Evolutionary conservation across 495 filamentous ascomycete genomes (phyloP).

Genomic region (Daldinia grandis): DNA sequence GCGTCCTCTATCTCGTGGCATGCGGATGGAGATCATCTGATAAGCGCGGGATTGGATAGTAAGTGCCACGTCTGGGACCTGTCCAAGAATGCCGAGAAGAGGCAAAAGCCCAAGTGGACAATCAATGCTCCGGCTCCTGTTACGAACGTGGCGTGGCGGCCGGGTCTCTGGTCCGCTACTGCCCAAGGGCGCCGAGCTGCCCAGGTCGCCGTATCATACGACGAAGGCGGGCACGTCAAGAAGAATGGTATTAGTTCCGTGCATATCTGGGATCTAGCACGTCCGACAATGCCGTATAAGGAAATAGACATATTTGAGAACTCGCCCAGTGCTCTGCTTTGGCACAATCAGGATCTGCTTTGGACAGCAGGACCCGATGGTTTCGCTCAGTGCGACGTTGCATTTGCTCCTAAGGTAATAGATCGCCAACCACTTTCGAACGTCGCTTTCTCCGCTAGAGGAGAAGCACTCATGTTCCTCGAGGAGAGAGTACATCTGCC

Average conservation of each 20-base stretch:
- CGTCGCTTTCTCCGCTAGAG: constrained; percentile 66
- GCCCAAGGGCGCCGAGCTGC: constrained; percentile 68
- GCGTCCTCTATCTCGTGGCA: constrained; percentile 94
- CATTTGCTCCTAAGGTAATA: constrained; percentile 80
- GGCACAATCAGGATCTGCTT: constrained; percentile 88
- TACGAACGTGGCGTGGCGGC: constrained; percentile 84
- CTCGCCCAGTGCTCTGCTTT: constrained; percentile 79
- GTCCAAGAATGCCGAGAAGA: constrained; percentile 74
- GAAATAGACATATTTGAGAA: constrained; percentile 80
- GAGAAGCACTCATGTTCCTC: constrained; percentile 66
- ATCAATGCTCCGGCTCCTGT: constrained; percentile 70
- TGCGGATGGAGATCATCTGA: constrained; percentile 88
- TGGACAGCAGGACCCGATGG: constrained; percentile 91
- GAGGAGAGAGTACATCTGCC: constrained; percentile 55
- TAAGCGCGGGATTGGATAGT: constrained; percentile 83
- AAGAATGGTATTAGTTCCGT: constrained; percentile 71
- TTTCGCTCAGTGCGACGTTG: constrained; percentile 89
- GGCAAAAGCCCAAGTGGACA: constrained; percentile 77
- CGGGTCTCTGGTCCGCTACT: constrained; percentile 75
- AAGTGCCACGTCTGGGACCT: constrained; percentile 94
- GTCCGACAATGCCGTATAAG: constrained; percentile 84
- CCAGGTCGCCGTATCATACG: constrained; percentile 62
- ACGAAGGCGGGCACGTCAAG: constrained; percentile 54
- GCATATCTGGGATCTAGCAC: constrained; percentile 91
- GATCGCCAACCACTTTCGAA: constrained; percentile 73